A percentile compares a stretch with the other conserved stretches of the same genome.
Evolutionary conservation across 371 early-diverging fungal species (phyloP).

Genomic region (Lichtheimia ramosa): DNA sequence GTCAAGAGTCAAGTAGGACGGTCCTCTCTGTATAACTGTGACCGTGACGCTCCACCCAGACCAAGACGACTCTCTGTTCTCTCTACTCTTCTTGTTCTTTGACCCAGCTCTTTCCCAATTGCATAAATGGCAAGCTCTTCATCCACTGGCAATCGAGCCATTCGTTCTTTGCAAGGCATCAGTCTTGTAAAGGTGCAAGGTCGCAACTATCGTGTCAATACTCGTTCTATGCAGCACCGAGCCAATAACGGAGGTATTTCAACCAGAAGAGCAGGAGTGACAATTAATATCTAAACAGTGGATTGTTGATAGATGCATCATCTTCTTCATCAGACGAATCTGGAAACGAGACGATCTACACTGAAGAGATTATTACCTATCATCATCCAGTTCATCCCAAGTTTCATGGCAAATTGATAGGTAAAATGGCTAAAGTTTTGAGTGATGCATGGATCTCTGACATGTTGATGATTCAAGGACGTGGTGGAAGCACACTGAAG

Average conservation of each 20-base stretch:
- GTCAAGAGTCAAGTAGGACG: not conserved
- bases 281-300: too few relatives aligned
- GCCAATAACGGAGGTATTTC: too few relatives aligned
- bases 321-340: not conserved
- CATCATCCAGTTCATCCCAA: constrained; percentile 28
- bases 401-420: constrained; percentile 29
- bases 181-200: constrained; percentile 28
- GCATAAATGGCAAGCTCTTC: not conserved
- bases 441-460: too few relatives aligned
- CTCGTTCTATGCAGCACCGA: constrained; percentile 13
- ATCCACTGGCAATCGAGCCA: not conserved
- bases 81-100: not conserved
- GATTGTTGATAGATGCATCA: not conserved
- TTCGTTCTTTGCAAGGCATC: constrained; percentile 25
- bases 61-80: not conserved
- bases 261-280: too few relatives aligned
- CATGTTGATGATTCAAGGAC: constrained; percentile 8
- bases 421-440: constrained; percentile 2
- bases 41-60: not conserved
- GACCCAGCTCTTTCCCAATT: not conserved
- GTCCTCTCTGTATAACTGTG: not conserved
- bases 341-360: constrained; percentile 16
- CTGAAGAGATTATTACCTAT: constrained; percentile 25
- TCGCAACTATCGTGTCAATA: constrained; percentile 23
- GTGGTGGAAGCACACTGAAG: constrained; percentile 32